Conservation (phyloP, 352 stramenopile genomes). For the Pythium volutum region DNA sequence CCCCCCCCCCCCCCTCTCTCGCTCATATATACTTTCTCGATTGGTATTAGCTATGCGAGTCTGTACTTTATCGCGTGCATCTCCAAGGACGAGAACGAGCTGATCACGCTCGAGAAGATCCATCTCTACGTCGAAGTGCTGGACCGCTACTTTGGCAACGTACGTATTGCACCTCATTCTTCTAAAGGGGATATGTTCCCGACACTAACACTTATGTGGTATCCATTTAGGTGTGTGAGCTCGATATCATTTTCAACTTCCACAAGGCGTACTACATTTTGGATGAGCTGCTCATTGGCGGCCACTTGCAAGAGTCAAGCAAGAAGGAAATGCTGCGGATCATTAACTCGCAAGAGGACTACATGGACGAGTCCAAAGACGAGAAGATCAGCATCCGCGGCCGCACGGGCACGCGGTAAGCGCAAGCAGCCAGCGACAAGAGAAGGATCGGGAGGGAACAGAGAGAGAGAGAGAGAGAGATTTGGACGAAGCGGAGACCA, state of each 20-base stretch:
- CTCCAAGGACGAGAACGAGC: slow-evolving; percentile 95
- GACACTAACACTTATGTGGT: background rate
- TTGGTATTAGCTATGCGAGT: slow-evolving; percentile 89
- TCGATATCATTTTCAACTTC: slow-evolving; percentile 99
- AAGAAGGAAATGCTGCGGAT: slow-evolving; percentile 92
- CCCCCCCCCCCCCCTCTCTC: too few species aligned
- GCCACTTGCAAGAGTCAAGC: slow-evolving; percentile 95
- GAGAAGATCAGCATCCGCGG: slow-evolving; percentile 58
- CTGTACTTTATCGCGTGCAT: slow-evolving; percentile 98
- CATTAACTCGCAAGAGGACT: slow-evolving; percentile 88
- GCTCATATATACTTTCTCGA: too few species aligned
- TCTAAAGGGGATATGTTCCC: background rate
- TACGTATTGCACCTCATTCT: slow-evolving; percentile 36
- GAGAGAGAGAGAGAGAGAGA: background rate
- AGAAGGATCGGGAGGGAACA: background rate
- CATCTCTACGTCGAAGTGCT: slow-evolving; percentile 98
- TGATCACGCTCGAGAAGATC: slow-evolving; percentile 97
- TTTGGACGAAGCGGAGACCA: background rate
- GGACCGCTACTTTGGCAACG: slow-evolving; percentile 96
- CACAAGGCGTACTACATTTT: slow-evolving; percentile 99
- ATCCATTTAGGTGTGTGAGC: slow-evolving; percentile 86
- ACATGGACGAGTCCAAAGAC: slow-evolving; percentile 89
- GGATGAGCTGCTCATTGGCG: slow-evolving; percentile 99
- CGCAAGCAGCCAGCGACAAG: background rate
- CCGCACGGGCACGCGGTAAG: slow-evolving; percentile 63